Percentiles rank a stretch among this genome's conserved stretches.
These are phyloP conservation scores for Daldinia loculata DNA, from an alignment of 495 filamentous ascomycete genomes.

Conservation along the genomic window DNA sequence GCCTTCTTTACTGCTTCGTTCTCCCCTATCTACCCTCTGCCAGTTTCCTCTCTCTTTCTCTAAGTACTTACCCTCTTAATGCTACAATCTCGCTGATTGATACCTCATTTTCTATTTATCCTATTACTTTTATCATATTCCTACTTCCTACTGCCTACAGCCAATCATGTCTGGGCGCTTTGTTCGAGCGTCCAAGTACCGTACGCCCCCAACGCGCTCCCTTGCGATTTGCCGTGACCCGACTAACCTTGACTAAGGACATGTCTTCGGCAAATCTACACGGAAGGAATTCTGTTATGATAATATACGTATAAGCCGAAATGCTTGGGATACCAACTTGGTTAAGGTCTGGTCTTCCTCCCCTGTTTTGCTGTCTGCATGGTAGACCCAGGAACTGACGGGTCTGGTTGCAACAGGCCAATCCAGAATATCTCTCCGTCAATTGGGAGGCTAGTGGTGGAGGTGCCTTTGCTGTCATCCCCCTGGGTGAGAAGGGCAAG, in stretches of 20 bases:
- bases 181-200: conserved; percentile 97
- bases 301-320: conserved; percentile 91
- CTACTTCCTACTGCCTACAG: conserved; percentile 15
- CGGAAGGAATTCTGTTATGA: conserved; percentile 95
- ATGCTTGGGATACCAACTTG: conserved; percentile 99
- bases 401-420: conserved; percentile 66
- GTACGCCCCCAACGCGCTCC: conserved; percentile 65
- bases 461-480: conserved; percentile 96
- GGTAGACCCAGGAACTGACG: conserved; percentile 41
- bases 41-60: conserved; percentile 16
- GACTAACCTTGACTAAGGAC: conserved; percentile 66
- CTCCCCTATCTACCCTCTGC: conserved; percentile 18
- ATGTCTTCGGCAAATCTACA: conserved; percentile 94
- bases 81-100: not conserved
- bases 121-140: conserved; percentile 8
- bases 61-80: conserved; percentile 8
- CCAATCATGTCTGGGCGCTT: conserved; percentile 90
- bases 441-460: conserved; percentile 99
- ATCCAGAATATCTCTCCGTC: conserved; percentile 93
- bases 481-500: conserved; percentile 85
- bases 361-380: not conserved
- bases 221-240: conserved; percentile 41
- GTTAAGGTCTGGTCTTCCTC: conserved; percentile 73
- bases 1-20: conserved; percentile 23
- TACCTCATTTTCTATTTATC: not conserved